phyloP scores from a whole-genome alignment of 306 rosid genomes.

The Myrica gale region DNA sequence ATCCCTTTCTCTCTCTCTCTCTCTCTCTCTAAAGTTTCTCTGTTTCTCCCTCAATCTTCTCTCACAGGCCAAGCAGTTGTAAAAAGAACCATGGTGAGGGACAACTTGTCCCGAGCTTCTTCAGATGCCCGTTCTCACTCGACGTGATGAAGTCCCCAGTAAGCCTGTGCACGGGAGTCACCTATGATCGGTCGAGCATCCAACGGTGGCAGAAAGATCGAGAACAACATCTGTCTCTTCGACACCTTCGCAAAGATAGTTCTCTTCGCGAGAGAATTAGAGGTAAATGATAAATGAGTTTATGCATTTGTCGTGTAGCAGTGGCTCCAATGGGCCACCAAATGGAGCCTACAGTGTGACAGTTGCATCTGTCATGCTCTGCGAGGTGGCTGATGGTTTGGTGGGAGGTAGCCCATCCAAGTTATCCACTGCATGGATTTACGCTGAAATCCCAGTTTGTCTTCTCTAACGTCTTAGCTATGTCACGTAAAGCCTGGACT shows the following conservation, averaged over 20 bases:
- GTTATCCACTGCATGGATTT: constrained; percentile 48
- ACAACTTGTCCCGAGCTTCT: constrained; percentile 73
- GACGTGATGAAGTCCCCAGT: constrained; percentile 95
- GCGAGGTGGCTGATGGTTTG: constrained; percentile 76
- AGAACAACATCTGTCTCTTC: neutral
- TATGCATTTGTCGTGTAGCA: neutral
- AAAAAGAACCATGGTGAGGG: constrained; percentile 53
- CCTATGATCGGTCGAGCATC: constrained; percentile 93
- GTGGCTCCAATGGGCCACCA: constrained; percentile 30
- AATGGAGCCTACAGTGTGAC: constrained; percentile 44
- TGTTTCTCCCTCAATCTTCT: neutral
- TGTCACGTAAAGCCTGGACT: constrained; percentile 45
- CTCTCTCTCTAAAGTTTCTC: neutral
- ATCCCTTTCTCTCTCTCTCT: neutral
- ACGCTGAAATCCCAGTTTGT: constrained; percentile 42
- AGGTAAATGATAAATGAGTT: constrained; percentile 31
- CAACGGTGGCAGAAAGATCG: constrained; percentile 87
- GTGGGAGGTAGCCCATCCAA: constrained; percentile 59
- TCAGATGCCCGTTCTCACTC: constrained; percentile 79
- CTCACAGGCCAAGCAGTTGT: no score
- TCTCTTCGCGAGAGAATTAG: constrained; percentile 53
- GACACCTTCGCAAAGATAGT: constrained; percentile 45
- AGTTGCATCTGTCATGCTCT: constrained; percentile 40
- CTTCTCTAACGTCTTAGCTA: constrained; percentile 47
- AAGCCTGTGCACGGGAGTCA: constrained; percentile 86